phyloP scores from a whole-genome alignment of 257 asterid species.

The Verbascum thapsus region DNA sequence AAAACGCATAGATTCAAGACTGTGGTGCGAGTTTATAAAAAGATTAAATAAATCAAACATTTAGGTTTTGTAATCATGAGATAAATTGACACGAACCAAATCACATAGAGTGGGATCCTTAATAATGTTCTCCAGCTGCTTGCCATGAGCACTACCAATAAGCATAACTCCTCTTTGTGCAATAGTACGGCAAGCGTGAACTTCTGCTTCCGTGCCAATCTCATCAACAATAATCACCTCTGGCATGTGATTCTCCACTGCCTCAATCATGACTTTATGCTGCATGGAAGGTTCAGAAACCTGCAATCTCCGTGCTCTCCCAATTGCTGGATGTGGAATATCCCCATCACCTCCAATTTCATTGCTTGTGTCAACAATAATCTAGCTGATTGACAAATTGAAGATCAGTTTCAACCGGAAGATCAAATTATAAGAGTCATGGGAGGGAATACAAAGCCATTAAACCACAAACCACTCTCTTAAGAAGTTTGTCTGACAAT shows the following conservation, averaged over 20 bases:
- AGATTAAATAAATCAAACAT: not conserved
- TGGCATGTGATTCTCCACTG: conserved; percentile 91
- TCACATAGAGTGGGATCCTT: conserved; percentile 63
- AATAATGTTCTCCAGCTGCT: conserved; percentile 60
- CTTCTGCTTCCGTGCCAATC: conserved; percentile 79
- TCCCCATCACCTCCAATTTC: conserved; percentile 90
- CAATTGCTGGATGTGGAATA: conserved; percentile 80
- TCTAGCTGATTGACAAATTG: conserved; percentile 50
- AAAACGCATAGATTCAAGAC: no score
- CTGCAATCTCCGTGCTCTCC: conserved; percentile 77
- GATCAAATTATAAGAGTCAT: conserved; percentile 4
- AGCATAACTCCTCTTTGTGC: conserved; percentile 92
- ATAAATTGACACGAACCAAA: conserved; percentile 53
- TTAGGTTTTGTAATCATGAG: conserved; percentile 7
- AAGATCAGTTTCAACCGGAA: conserved; percentile 15
- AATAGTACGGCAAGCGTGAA: conserved; percentile 73
- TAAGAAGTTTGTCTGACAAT: conserved; percentile 67
- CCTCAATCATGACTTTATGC: conserved; percentile 80
- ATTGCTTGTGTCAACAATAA: conserved; percentile 78
- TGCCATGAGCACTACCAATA: conserved; percentile 85
- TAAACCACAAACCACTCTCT: conserved; percentile 75
- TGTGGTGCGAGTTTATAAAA: not conserved
- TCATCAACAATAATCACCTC: conserved; percentile 82
- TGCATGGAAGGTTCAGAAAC: conserved; percentile 71
- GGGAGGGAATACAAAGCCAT: conserved; percentile 12